Evolutionary conservation across 129 eudicot genomes (phyloP), one percentile per base, ranked within the genome.

Genomic region (Saposhnikovia divaricata): DNA sequence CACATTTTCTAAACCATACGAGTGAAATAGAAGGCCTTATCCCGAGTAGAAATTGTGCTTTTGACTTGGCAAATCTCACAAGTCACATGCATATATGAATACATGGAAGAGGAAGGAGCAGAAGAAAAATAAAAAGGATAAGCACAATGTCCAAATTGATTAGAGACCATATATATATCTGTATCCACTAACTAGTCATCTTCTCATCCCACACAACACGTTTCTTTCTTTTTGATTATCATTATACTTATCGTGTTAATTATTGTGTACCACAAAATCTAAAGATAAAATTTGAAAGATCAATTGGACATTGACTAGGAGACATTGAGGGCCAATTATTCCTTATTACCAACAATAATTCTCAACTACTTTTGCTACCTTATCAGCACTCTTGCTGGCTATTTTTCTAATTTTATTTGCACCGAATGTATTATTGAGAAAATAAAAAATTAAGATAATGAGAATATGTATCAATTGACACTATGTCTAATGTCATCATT

Each of bases 271-370:
- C 75, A 71, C 75, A 71, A 34, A 39, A 71, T 71, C 9, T 39
- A 18, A 39, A 70, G n/a, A 37, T 18, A 7, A 38, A 16, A 5
- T 6, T 38, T 12, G 39, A 15, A 7, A 39, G 13, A 15, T 70
- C 6, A 38, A 1, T 70, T 38, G 47, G 45, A 70, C 27, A 70
- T 70, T 66, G 73, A 68, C 73, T 34, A 68, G 73, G 42, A 68
- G 73, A 68, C 73, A 68, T 31, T 6, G 6, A 71, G 46, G 25
- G 11, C 75, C 75, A 2, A 71, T 2, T 71, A 18, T 71, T 71
- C 75, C 75, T 71, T 69, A 69, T 37, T 39, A 71, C 75, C 75
- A 37, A 71, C 75, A 71, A 71, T 71, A 18, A 39, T 71, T 71
- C 13, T 2, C 75, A 71, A 38, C 75, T 71, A 68, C 15, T 27